phyloP scores from a whole-genome alignment of 2,329 filamentous ascomycete genomes.

The Cytospora piceae region DNA sequence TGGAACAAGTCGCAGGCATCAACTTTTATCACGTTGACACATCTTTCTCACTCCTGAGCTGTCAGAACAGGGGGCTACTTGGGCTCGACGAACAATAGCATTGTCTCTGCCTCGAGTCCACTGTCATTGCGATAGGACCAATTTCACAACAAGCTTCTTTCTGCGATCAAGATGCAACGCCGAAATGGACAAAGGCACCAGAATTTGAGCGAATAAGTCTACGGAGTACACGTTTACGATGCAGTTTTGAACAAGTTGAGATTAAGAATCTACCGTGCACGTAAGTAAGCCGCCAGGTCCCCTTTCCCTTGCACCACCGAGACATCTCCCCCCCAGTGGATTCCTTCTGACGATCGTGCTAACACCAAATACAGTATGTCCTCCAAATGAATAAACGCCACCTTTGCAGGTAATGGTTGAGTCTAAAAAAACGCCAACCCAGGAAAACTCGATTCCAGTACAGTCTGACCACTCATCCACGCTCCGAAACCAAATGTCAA shows the following conservation, averaged over 20 bases:
- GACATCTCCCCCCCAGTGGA: not conserved
- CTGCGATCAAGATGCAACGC: not conserved
- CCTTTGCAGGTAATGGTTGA: constrained; percentile 11
- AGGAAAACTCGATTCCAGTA: not conserved
- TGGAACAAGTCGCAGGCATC: not conserved
- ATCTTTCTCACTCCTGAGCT: not conserved
- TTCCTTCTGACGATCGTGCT: not conserved
- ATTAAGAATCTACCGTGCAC: constrained; percentile 17
- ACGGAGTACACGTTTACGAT: constrained; percentile 2
- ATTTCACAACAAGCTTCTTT: not conserved
- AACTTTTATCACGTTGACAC: not conserved
- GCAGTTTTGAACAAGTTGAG: constrained; percentile 6
- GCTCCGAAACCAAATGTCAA: constrained; percentile 9
- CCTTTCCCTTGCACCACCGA: constrained; percentile 9
- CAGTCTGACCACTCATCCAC: not conserved
- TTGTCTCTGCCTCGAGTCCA: constrained; percentile 26
- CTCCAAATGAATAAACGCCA: constrained; percentile 10
- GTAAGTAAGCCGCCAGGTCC: constrained; percentile 23
- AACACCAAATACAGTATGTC: constrained; percentile 8
- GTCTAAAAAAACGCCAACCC: constrained; percentile 8
- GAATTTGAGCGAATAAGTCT: not conserved
- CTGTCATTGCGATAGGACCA: not conserved
- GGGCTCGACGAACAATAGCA: constrained; percentile 21
- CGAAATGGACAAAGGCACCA: not conserved
- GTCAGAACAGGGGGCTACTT: not conserved